Evolutionary conservation across 768 basidiomycete genomes (phyloP), one percentile per base, ranked within the genome.

Genomic region (Baorangia bicolor): DNA sequence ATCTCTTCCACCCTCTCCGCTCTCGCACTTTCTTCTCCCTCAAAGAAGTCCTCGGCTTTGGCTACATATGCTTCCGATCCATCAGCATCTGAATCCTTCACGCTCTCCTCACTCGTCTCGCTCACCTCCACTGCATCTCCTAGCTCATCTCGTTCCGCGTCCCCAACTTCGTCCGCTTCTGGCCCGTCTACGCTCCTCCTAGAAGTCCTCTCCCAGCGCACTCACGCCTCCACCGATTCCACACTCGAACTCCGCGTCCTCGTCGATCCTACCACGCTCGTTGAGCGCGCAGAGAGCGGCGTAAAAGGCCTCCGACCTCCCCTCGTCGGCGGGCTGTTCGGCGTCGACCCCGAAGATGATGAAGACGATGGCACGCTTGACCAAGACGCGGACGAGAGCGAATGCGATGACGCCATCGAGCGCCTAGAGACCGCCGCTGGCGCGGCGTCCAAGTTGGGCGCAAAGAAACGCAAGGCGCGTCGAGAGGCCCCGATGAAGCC

Each of bases 181-280:
- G 63, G 70, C 2, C 68, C 73, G 3, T 52, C 60, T 45, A 70
- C 69, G 1, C 77, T 88, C 39, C 79, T 93, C 43, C 57, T 86
- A 21, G 84, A 84, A 64, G 86, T 94, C 20, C 83, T 87, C 59
- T 81, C 82, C 1, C 70, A 77, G 5, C 80, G 93, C 11, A 75
- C 70, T 6, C 92, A 94, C 61, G 76, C 79, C 0, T 90, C 81
- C 12, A 91, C 90, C 0, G 90, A 92, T 61, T 72, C 77, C 9
- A 73, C 85, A 1, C 75, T 85, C 39, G 93, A 96, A 69, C 94
- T 92, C 61, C 87, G 93, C 1, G 73, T 95, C 13, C 87, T 92
- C 62, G 77, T 93, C 49, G 79, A 82, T 8, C 92, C 90, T 0
- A 76, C 77, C 6, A 77, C 80, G 43, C 79, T 94, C 21, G 88